phyloP scores from a whole-genome alignment of 129 eudicot genomes.

The Kitagawia praeruptora region DNA sequence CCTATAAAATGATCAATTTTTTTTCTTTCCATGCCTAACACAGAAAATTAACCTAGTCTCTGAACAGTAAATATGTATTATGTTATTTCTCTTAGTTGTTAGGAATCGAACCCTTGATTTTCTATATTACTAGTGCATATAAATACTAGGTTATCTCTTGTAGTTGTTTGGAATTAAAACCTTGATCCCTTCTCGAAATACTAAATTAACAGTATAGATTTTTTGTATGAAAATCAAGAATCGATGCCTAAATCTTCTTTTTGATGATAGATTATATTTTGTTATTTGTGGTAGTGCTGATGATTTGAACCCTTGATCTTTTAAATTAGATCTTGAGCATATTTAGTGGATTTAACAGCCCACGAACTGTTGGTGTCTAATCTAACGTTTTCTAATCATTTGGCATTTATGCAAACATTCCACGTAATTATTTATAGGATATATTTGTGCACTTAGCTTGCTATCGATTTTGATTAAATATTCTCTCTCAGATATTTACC shows the following conservation, averaged over 20 bases:
- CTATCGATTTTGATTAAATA: constrained; percentile 42
- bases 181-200: background rate
- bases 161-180: background rate
- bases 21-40: background rate
- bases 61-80: background rate
- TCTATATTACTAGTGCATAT: too few species aligned
- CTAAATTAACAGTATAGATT: background rate
- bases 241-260: background rate
- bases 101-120: too few species aligned
- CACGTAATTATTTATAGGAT: background rate
- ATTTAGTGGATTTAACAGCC: background rate
- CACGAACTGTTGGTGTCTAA: background rate
- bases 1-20: too few species aligned
- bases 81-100: background rate
- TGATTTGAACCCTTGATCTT: background rate
- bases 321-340: background rate
- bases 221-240: background rate
- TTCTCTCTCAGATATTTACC: constrained; percentile 13
- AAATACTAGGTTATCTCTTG: too few species aligned
- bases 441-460: constrained; percentile 6
- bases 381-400: background rate
- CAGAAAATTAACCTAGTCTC: background rate
- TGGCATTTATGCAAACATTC: background rate
- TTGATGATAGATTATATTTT: background rate
- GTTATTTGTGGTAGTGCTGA: background rate